phyloP scores from a whole-genome alignment of 2,329 filamentous ascomycete species.

The Fonsecaea multimorphosa region DNA sequence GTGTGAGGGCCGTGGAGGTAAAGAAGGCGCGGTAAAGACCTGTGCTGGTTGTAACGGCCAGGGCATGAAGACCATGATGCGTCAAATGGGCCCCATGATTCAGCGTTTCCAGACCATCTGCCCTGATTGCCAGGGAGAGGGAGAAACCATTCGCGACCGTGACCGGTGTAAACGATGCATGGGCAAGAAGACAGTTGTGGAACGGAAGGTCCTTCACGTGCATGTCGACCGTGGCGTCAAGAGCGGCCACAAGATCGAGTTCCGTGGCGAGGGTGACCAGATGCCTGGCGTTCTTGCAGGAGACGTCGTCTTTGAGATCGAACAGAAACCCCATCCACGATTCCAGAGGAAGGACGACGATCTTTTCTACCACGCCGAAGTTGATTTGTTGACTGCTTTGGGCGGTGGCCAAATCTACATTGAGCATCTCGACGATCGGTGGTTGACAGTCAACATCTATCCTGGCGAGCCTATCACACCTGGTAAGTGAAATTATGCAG shows the following conservation, averaged over 20 bases:
- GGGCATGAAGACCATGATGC: constrained; percentile 99
- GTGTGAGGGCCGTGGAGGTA: constrained; percentile 92
- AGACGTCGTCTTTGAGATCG: constrained; percentile 97
- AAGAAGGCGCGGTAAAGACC: constrained; percentile 95
- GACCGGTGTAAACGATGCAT: constrained; percentile 96
- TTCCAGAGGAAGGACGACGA: constrained; percentile 98
- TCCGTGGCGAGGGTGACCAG: constrained; percentile 95
- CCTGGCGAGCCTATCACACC: constrained; percentile 94
- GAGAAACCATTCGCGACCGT: constrained; percentile 94
- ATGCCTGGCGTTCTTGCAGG: constrained; percentile 90
- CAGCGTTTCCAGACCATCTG: constrained; percentile 99
- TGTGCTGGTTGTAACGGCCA: constrained; percentile 89
- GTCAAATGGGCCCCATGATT: constrained; percentile 99
- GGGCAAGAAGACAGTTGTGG: constrained; percentile 97
- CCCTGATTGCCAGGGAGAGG: constrained; percentile 96
- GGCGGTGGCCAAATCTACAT: constrained; percentile 89
- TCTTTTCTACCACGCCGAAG: constrained; percentile 91
- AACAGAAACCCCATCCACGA: constrained; percentile 95
- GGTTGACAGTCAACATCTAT: constrained; percentile 90
- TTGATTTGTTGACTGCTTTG: constrained; percentile 92
- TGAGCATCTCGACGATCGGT: constrained; percentile 96
- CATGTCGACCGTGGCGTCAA: constrained; percentile 95
- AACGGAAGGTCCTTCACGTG: constrained; percentile 97
- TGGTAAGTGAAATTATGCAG: constrained; percentile 63
- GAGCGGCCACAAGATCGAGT: constrained; percentile 94